Evolutionary conservation across 306 rosid genomes (phyloP), one percentile per base, ranked within the genome.

Genomic region (Fagus crenata): DNA sequence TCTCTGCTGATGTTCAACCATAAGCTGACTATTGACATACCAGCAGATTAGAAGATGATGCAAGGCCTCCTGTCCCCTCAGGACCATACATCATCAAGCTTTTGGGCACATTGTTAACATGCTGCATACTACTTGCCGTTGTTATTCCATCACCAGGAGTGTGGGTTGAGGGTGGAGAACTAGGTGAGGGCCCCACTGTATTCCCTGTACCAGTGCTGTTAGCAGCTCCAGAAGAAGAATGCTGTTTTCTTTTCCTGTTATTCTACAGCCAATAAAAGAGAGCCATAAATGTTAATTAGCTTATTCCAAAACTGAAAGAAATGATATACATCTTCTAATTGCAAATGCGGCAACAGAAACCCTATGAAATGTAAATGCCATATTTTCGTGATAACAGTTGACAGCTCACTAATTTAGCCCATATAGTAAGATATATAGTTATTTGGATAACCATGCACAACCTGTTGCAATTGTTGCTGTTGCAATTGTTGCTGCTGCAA

Each of bases 181-280:
- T 90, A 67, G 97, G 89, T 14, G 97, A 88, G 80, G 93, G 97
- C 49, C 92, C 98, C 67, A 84, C 83, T 49, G 98, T 87, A 82
- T 90, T 91, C 87, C 93, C 97, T 53, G 98, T 93, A 79, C 98
- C 97, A 53, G 98, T 93, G 87, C 98, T 93, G 86, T 91, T 91
- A 79, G 91, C 96, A 78, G 93, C 76, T 76, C 98, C 98, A 79
- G 97, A 89, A 71, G 96, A 92, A 53, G 93, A 78, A 78, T 86
- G 92, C 5, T 87, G 93, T 83, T 90, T 93, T 84, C 98, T 86
- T 84, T 93, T 93, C 76, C 97, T 84, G 84, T 58, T 79, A 64
- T 15, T 78, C 89, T 83, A 78, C 31, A 17, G 49, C 3, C 67
- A 60, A 55, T 17, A 71, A 71, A 63, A 69, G 78, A 46, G 17